These are phyloP conservation scores for Saturnispora diversa DNA, from an alignment of 805 yeast species.

Conservation along the genomic window DNA sequence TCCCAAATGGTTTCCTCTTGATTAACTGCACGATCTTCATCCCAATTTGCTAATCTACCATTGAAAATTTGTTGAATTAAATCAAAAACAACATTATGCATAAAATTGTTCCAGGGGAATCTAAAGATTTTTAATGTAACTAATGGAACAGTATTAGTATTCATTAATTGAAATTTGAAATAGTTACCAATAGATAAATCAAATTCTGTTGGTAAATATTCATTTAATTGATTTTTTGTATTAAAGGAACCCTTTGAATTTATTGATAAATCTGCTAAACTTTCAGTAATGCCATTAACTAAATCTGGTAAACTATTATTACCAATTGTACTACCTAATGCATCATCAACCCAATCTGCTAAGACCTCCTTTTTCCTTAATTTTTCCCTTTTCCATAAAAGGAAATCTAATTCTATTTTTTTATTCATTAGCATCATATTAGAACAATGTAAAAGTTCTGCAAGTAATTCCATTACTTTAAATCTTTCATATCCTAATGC, in stretches of 20 bases:
- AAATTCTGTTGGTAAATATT: constrained; percentile 15
- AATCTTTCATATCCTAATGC: constrained; percentile 88
- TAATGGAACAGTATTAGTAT: constrained; percentile 54
- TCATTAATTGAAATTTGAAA: constrained; percentile 71
- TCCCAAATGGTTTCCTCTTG: constrained; percentile 29
- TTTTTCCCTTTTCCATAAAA: constrained; percentile 62
- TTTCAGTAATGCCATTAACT: constrained; percentile 10
- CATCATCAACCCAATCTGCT: constrained; percentile 12
- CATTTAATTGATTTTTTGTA: neutral
- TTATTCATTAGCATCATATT: constrained; percentile 90
- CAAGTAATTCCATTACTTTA: constrained; percentile 82
- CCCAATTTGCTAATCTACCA: constrained; percentile 41
- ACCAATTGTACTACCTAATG: constrained; percentile 2
- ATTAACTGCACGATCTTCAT: constrained; percentile 29
- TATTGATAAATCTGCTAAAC: constrained; percentile 21
- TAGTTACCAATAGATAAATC: constrained; percentile 60
- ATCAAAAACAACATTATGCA: constrained; percentile 96
- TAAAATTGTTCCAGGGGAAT: constrained; percentile 94
- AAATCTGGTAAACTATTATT: constrained; percentile 17
- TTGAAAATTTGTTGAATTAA: constrained; percentile 89
- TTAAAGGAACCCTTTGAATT: neutral
- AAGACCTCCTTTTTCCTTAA: constrained; percentile 50
- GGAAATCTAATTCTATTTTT: constrained; percentile 48
- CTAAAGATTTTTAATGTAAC: constrained; percentile 62
- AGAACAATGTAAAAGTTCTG: constrained; percentile 90